Evolutionary conservation across 257 asterid species (phyloP).

Genomic region (Salvia rosmarinus): DNA sequence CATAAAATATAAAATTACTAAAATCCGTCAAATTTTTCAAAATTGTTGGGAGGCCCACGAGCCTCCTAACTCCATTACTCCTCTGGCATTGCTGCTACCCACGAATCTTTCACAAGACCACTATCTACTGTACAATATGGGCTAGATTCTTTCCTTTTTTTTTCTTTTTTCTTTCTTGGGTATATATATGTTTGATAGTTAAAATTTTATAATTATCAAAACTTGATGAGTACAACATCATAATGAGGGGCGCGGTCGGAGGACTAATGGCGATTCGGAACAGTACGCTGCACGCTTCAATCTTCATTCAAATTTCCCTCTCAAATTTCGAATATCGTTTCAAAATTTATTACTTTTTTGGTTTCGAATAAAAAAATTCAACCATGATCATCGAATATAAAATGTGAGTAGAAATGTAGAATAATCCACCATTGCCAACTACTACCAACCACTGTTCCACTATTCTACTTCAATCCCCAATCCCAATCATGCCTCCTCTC

Average conservation of each 20-base stretch:
- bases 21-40: no score
- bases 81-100: no score
- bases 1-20: no score
- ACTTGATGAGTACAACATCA: background rate
- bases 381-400: constrained; percentile 15
- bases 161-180: no score
- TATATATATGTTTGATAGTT: background rate
- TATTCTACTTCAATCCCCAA: background rate
- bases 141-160: no score
- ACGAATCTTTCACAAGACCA: no score
- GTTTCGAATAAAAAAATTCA: background rate
- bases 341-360: background rate
- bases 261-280: constrained; percentile 15
- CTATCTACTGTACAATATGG: no score
- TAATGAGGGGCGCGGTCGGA: background rate
- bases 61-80: no score
- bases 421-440: background rate
- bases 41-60: no score
- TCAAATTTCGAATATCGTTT: background rate
- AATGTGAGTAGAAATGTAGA: background rate
- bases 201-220: background rate
- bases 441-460: background rate
- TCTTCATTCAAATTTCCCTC: constrained; percentile 29
- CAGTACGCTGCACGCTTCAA: constrained; percentile 26
- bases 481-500: constrained; percentile 35